Base-by-base conservation (phyloP, 805 yeast species). In the Candida peoriensis region DNA sequence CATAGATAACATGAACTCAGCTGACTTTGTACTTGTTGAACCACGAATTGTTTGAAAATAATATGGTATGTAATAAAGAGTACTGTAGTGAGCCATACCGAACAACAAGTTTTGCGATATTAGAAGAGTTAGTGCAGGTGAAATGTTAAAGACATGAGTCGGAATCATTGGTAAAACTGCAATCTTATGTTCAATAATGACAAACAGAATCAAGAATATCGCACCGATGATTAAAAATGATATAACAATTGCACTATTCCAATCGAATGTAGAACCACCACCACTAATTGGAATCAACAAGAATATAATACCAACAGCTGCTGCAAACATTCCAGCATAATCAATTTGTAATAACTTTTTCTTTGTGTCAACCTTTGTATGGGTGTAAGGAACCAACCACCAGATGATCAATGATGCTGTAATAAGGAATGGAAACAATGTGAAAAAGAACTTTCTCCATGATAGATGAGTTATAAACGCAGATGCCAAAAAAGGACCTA, bases 401-500 rank as follows among this genome's bases (percentile, higher is more conserved):
- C 76, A 60, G 12, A 78, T 46, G 7, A 77, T 50, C 0, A 71
- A 67, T 17, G 68, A 61, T 1, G 72, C 68, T 4, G 72, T 63
- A 4, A 76, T 56, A 23, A 72, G 52, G 10, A 64, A 32, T 1
- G 73, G 68, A 6, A 65, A 57, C 48, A 68, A 48, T 37, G 58
- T 45, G 38, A 58, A 62, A 45, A 62, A 69, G 37, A 74, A 68
- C 45, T 71, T 66, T 34, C 76, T 61, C 83, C 83, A 77, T 5
- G 55, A 50, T 7, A 24, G 28, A 8, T 38, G 29, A 6, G 65
- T 57, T 30, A 72, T 63, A 44, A 74, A 66, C 0, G 66, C 74
- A 24, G 77, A 71, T 55, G 77, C 72, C 7, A 74, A 42, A 29
- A 77, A 66, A 0, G 83, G 83, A 1, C 81, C 83, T 12, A 69